Evolutionary conservation across 495 filamentous ascomycete genomes (phyloP).

Genomic region (Massariosphaeria phaeospora): DNA sequence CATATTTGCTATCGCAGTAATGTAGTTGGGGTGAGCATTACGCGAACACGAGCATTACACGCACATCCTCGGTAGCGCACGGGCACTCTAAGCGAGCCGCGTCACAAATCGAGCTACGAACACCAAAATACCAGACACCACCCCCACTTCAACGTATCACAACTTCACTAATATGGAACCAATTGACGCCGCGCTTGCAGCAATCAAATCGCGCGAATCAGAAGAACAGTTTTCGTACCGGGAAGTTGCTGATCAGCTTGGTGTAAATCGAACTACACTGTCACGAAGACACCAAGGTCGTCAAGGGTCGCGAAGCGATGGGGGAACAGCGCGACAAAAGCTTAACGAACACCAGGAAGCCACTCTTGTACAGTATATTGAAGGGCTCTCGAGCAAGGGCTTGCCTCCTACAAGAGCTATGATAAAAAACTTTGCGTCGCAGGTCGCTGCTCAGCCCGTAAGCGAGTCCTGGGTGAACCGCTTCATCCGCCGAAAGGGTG

Average conservation of each 20-base stretch:
- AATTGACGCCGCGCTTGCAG: constrained; percentile 7
- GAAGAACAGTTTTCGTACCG: not conserved
- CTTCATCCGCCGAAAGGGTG: not conserved
- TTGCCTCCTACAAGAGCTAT: not conserved
- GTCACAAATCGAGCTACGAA: too few species aligned
- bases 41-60: too few species aligned
- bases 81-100: not conserved
- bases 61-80: too few species aligned
- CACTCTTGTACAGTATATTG: not conserved
- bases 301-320: not conserved
- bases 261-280: not conserved
- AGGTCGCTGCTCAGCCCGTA: not conserved
- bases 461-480: not conserved
- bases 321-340: not conserved
- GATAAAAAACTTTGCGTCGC: not conserved
- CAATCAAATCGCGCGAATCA: not conserved
- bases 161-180: constrained; percentile 7
- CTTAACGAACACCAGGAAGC: not conserved
- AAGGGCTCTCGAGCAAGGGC: not conserved
- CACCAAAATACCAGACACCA: not conserved
- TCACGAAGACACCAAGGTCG: not conserved
- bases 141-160: not conserved
- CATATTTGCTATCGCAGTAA: too few species aligned
- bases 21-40: too few species aligned
- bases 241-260: not conserved